Evolutionary conservation across 345 rosid species (phyloP), one percentile per base, ranked within the genome.

Genomic region (Lagerstroemia speciosa): DNA sequence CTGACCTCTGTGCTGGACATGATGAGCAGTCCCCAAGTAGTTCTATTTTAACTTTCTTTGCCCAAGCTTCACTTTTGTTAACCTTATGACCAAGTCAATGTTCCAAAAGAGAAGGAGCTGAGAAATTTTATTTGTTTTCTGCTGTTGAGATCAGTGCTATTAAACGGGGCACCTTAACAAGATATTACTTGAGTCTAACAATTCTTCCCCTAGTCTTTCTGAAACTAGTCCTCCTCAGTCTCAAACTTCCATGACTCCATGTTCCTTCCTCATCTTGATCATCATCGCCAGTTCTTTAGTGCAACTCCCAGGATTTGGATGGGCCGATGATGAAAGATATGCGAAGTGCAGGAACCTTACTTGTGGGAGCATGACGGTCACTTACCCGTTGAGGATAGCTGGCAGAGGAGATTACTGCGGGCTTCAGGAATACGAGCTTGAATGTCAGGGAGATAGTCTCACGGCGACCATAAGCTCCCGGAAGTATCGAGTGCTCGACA

Each of bases 331-430:
- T 43, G 48, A 43, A 12, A 43, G 48, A 12, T 43, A 5, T 12
- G 10, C 22, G 65, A 34, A 14, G 31, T 62, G 65, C 40, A 2
- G 22, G 22, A 20, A 19, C 11, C 1, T 19, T 27, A 62, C 0
- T 31, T 34, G 65, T 14, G 11, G 67, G 45, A 7, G 5, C 24
- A 5, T 12, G 26, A 64, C 20, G 0, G 58, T 74, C 41, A 24
- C 67, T 38, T 78, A 71, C 27, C 81, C 81, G 24, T 71, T 73
- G 16, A 65, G 78, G 78, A 38, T 14, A 37, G 50, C 24, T 6
- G 38, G 40, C 9, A 33, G 26, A 20, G 71, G 72, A 6, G n/a
- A 50, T 22, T 71, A 68, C 24, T 78, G 81, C 62, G 75, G 81
- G 1, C 66, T 55, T 32, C 71, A 75, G 2, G 55, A 31, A 2